Percentiles rank a stretch among this genome's conserved stretches.
Evolutionary conservation across 1,284 basidiomycete genomes (phyloP).

Genomic region (Veloboletus limbatus): DNA sequence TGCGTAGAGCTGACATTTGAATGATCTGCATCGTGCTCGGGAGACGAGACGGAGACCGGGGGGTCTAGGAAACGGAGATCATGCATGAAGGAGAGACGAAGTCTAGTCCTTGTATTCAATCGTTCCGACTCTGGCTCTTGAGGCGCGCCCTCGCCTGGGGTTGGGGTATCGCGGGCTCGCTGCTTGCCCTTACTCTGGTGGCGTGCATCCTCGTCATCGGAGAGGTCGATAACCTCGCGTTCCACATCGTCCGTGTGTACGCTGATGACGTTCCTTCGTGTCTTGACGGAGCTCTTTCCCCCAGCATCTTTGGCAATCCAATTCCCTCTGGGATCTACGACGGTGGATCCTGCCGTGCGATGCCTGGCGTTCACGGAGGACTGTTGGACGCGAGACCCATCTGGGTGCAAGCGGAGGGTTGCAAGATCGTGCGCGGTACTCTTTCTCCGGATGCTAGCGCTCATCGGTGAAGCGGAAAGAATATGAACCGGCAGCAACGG

Average conservation of each 20-base stretch:
- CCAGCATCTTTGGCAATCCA: conserved; percentile 39
- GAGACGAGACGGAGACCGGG: conserved; percentile 9
- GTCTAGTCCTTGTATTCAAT: conserved; percentile 33
- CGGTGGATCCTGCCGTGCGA: conserved; percentile 29
- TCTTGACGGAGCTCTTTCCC: conserved; percentile 39
- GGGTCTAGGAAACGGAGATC: conserved; percentile 40
- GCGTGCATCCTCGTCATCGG: conserved; percentile 13
- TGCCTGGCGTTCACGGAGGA: conserved; percentile 32
- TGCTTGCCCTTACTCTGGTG: conserved; percentile 27
- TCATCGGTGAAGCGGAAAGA: too few relatives aligned
- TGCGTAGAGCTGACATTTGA: neutral
- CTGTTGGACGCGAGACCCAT: conserved; percentile 55
- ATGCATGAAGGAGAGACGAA: conserved; percentile 38
- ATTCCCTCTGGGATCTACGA: conserved; percentile 33
- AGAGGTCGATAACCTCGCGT: conserved; percentile 23
- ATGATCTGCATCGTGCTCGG: conserved; percentile 4
- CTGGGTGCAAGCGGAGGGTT: conserved; percentile 55
- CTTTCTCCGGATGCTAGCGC: conserved; percentile 43
- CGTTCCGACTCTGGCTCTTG: conserved; percentile 11
- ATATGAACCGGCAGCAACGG: too few relatives aligned
- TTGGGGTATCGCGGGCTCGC: conserved; percentile 11
- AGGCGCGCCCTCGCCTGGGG: conserved; percentile 2
- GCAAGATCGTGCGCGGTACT: conserved; percentile 60
- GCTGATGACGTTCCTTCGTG: conserved; percentile 19
- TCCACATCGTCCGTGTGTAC: conserved; percentile 21